A percentile compares a stretch with the other conserved stretches of the same genome.
Conservation (phyloP, 257 asterid genomes). For the Solanum chiquidenum region DNA sequence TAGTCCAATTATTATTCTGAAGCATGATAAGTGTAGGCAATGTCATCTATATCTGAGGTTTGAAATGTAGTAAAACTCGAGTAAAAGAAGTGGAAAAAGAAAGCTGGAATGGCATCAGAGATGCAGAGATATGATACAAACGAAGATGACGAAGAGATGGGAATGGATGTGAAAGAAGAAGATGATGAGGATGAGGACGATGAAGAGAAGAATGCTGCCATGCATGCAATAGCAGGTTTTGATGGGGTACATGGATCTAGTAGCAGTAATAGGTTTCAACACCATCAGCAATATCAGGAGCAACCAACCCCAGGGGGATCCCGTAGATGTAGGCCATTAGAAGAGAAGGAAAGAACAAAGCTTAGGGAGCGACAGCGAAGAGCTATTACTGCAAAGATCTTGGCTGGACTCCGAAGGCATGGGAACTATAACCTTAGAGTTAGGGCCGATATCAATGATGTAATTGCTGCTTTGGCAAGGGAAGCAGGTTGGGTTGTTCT, state of each 20-base stretch:
- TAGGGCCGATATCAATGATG: conserved; percentile 96
- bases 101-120: conserved; percentile 41
- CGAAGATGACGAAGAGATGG: conserved; percentile 94
- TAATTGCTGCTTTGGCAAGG: conserved; percentile 94
- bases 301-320: conserved; percentile 64
- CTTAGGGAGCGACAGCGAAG: conserved; percentile 92
- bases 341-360: conserved; percentile 97
- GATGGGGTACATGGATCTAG: conserved; percentile 51
- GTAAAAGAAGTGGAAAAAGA: conserved; percentile 12
- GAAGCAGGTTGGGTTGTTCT: conserved; percentile 99
- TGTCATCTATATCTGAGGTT: conserved; percentile 7
- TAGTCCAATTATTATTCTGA: not conserved
- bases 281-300: conserved; percentile 63
- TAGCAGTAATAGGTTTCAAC: conserved; percentile 38
- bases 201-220: conserved; percentile 48
- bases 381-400: conserved; percentile 92
- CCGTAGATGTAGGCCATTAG: conserved; percentile 89
- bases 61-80: not conserved
- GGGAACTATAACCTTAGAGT: conserved; percentile 97
- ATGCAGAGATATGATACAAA: conserved; percentile 66
- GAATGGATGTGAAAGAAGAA: conserved; percentile 90
- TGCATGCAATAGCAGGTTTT: conserved; percentile 28
- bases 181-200: conserved; percentile 72
- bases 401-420: conserved; percentile 95
- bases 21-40: conserved; percentile 6